Evolutionary conservation across 306 rosid species (phyloP), one percentile per base, ranked within the genome.

Genomic region (Casuarina cunninghamiana): DNA sequence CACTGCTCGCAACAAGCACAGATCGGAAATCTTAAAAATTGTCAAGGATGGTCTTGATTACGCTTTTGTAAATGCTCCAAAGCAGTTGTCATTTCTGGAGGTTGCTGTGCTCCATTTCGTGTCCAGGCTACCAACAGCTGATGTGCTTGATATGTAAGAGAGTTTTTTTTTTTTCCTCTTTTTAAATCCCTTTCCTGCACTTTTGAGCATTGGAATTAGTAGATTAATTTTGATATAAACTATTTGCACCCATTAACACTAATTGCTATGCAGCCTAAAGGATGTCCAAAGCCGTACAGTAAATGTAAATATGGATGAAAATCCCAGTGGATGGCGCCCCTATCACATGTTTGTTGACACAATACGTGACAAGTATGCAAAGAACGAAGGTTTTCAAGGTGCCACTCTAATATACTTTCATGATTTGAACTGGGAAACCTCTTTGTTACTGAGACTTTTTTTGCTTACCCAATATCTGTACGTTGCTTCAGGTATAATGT

Each of bases 241-340:
- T 51, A 67, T 68, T 71, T 48, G 67, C 74, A 69, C 55, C 72
- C 70, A 69, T 67, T 77, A 65, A 89, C 74, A 6, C 55, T 61
- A 42, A 53, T 50, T 78, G 42, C 26, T 83, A 63, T 86, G 58
- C 71, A 94, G 98, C 62, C 75, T 89, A 85, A 86, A 87, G 81
- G 92, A 86, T 86, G 93, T 91, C 60, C 89, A 95, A 86, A 86
- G 78, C 54, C 87, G 96, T 74, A 82, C 93, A 10, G 93, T 78
- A 75, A 83, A 88, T 85, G 87, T 95, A 58, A 87, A 92, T 75
- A 87, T 89, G 43, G 98, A 95, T 42, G 96, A 90, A 88, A 87
- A 95, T 80, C 98, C 98, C 61, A 95, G 98, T 88, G 98, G 98
- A 54, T 92, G 98, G 98, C 97, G 97, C 76, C 96, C 97, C 68